Evolutionary conservation across 2,329 filamentous ascomycete species (phyloP).

Genomic region (Ophiostoma himal-ulmi): DNA sequence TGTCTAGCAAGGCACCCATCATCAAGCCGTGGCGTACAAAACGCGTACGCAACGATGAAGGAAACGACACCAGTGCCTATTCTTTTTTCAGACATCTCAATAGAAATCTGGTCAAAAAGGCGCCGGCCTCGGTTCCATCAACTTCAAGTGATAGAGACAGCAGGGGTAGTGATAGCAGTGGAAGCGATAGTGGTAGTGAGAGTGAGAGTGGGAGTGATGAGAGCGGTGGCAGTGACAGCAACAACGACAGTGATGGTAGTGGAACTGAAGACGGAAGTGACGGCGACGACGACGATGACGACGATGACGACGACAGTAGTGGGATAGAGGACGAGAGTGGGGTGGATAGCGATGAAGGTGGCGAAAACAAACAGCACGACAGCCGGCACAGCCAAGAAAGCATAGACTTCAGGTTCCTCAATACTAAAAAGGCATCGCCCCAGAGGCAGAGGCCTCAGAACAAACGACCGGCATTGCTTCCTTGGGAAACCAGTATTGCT

Average conservation of each 20-base stretch:
- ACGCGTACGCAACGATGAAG: not conserved
- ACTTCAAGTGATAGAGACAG: not conserved
- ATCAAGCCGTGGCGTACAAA: not conserved
- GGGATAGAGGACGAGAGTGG: not conserved
- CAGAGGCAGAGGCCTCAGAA: too few species aligned
- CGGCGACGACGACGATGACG: not conserved
- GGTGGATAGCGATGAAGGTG: not conserved
- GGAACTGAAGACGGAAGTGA: not conserved
- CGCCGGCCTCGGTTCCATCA: not conserved
- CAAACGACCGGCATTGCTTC: not conserved
- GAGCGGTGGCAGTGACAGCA: not conserved
- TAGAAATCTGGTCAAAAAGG: not conserved
- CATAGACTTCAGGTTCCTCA: not conserved
- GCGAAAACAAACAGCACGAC: not conserved
- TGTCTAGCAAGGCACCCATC: not conserved
- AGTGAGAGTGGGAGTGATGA: not conserved
- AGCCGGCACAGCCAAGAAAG: not conserved
- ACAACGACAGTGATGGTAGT: not conserved
- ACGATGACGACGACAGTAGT: not conserved
- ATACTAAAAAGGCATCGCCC: not conserved
- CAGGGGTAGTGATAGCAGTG: too few species aligned
- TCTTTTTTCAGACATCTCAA: not conserved
- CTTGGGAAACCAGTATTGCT: not conserved
- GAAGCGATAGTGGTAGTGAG: not conserved
- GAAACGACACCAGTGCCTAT: not conserved